Conservation (phyloP, 345 rosid genomes). For the Odontarrhena argentea region DNA sequence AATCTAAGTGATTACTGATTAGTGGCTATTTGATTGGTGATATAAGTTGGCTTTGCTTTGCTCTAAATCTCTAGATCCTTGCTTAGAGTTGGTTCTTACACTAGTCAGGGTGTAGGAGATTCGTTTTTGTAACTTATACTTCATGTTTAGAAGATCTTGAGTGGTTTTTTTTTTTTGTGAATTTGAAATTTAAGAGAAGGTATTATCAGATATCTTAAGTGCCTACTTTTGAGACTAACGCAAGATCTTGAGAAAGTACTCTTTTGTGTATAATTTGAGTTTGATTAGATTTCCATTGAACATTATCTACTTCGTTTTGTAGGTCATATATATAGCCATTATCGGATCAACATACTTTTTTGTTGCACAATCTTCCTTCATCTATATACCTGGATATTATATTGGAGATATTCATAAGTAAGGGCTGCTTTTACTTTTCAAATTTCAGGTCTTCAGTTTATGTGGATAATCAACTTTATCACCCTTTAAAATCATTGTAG, state of each 20-base stretch:
- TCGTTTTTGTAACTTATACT: constrained; percentile 5
- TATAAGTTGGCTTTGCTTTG: background rate
- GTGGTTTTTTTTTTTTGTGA: background rate
- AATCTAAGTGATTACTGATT: no score
- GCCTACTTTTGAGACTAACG: background rate
- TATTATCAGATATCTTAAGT: background rate
- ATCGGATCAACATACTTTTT: constrained; percentile 69
- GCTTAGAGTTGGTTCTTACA: background rate
- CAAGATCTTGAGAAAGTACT: background rate
- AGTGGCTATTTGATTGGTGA: no score
- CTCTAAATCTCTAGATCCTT: background rate
- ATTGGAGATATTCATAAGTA: constrained; percentile 79
- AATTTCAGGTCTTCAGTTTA: background rate
- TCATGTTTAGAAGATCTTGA: constrained; percentile 26
- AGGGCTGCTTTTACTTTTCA: constrained; percentile 18
- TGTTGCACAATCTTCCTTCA: constrained; percentile 58
- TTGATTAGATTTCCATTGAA: background rate
- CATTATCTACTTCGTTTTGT: constrained; percentile 30
- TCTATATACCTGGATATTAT: constrained; percentile 87
- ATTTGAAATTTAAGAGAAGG: background rate
- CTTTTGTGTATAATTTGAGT: background rate
- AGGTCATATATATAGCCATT: constrained; percentile 76
- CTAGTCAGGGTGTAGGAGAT: background rate
- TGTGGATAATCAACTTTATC: background rate
- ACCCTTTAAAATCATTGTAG: constrained; percentile 45